Conservation (phyloP, 2,329 filamentous ascomycete genomes). For the Apiospora sp. region DNA sequence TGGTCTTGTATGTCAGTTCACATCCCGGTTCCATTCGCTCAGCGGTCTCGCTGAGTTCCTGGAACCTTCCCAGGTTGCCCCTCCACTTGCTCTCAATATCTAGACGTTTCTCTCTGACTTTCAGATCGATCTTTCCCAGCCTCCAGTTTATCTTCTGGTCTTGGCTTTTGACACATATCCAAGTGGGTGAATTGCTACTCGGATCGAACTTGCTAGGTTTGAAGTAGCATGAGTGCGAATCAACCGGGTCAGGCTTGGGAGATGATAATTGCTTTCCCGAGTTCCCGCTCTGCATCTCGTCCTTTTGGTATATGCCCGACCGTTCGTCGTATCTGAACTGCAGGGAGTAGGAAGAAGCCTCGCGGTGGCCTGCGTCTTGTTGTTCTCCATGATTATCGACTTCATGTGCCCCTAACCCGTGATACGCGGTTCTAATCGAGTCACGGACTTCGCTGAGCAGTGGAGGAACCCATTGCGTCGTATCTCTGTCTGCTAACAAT, state of each 20-base stretch:
- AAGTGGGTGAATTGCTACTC: not conserved
- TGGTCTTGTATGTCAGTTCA: not conserved
- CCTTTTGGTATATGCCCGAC: no score
- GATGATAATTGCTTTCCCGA: no score
- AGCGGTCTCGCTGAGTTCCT: not conserved
- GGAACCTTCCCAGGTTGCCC: not conserved
- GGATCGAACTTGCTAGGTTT: not conserved
- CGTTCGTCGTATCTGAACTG: no score
- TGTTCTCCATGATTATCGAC: no score
- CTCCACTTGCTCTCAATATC: not conserved
- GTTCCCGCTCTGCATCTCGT: not conserved
- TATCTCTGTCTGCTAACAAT: not conserved
- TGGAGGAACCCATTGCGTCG: not conserved
- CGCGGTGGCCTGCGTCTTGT: not conserved
- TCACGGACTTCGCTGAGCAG: not conserved
- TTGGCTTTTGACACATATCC: not conserved
- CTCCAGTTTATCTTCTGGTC: not conserved
- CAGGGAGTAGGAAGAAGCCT: no score
- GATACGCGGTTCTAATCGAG: not conserved
- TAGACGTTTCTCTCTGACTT: not conserved
- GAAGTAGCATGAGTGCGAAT: not conserved
- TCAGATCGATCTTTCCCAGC: not conserved
- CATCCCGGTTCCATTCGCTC: not conserved
- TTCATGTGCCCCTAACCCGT: not conserved
- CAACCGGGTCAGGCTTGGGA: not conserved